These are phyloP conservation scores for Allium cepa DNA, from an alignment of 106 monocot genomes.

Conservation along the genomic window DNA sequence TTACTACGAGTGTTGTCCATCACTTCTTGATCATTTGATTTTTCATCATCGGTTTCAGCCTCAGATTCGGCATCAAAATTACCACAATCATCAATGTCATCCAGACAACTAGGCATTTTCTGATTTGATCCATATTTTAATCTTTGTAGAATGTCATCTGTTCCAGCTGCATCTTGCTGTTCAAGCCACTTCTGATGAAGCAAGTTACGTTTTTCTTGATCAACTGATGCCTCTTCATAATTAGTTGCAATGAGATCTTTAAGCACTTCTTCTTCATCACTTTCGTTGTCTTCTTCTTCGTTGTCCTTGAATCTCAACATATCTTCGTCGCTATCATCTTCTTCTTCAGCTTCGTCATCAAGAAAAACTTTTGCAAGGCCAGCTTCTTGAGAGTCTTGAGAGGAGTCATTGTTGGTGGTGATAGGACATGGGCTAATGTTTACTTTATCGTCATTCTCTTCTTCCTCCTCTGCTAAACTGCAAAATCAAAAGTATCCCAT, in stretches of 20 bases:
- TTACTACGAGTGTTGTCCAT: conserved; percentile 19
- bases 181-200: conserved; percentile 98
- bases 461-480: conserved; percentile 56
- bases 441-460: conserved; percentile 72
- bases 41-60: conserved; percentile 24
- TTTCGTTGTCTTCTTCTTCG: conserved; percentile 65
- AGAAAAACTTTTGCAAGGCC: conserved; percentile 60
- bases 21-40: conserved; percentile 16
- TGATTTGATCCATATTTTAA: conserved; percentile 30
- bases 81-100: conserved; percentile 35
- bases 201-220: conserved; percentile 65
- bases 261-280: conserved; percentile 46
- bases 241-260: conserved; percentile 77
- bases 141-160: conserved; percentile 66
- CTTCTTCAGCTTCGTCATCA: conserved; percentile 98
- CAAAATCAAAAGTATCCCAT: conserved; percentile 5
- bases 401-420: conserved; percentile 14
- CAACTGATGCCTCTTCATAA: conserved; percentile 56
- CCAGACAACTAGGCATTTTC: conserved; percentile 16
- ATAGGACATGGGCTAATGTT: conserved; percentile 40
- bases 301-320: conserved; percentile 53
- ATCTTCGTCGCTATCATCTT: conserved; percentile 83
- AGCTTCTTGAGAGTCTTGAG: conserved; percentile 18
- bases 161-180: conserved; percentile 78
- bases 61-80: conserved; percentile 21